phyloP scores from a whole-genome alignment of 768 basidiomycete genomes.

The Gyrodon lividus region DNA sequence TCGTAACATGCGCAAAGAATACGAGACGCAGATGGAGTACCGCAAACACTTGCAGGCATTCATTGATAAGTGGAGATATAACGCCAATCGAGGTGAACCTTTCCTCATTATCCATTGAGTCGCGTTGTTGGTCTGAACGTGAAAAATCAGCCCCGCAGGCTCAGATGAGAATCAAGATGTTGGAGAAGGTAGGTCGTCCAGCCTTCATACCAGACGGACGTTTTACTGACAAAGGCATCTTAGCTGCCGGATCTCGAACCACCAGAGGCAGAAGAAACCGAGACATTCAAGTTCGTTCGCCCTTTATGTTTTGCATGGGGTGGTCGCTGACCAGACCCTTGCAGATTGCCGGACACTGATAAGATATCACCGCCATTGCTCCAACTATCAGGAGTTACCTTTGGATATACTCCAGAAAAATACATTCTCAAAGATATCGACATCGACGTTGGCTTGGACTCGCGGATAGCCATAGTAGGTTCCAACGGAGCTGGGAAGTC shows the following conservation, averaged over 20 bases:
- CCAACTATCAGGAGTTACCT: conserved; percentile 87
- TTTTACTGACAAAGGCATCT: background rate
- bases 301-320: background rate
- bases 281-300: conserved; percentile 75
- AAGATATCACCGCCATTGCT: conserved; percentile 96
- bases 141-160: conserved; percentile 75
- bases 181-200: conserved; percentile 59
- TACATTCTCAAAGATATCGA: conserved; percentile 76
- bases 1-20: conserved; percentile 88
- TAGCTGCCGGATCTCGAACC: conserved; percentile 91
- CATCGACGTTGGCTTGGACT: conserved; percentile 93
- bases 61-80: conserved; percentile 98
- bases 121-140: conserved; percentile 1
- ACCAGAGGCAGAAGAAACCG: conserved; percentile 89
- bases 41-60: conserved; percentile 95
- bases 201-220: background rate
- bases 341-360: conserved; percentile 90
- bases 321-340: background rate
- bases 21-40: conserved; percentile 94
- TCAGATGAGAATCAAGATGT: conserved; percentile 71
- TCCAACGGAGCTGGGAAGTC: conserved; percentile 97
- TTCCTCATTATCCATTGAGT: background rate
- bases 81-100: conserved; percentile 80
- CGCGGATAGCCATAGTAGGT: conserved; percentile 92
- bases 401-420: conserved; percentile 81